Conservation (phyloP, 108 stramenopile species). For the Asterionellopsis glacialis region DNA sequence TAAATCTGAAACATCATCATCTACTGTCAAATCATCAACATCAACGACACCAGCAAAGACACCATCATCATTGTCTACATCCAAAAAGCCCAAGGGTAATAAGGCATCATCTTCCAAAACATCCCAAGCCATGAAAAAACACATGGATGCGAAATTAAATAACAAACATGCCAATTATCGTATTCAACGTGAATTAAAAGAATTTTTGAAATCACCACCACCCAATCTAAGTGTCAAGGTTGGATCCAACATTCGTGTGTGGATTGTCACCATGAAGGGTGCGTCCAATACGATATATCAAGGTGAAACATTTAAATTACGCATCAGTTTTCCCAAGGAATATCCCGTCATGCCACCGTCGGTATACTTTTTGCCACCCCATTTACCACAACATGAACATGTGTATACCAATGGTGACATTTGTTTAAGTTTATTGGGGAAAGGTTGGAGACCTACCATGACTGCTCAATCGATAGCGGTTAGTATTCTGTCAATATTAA, state of each 20-base stretch:
- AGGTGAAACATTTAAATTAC: slow-evolving; percentile 90
- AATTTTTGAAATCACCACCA: slow-evolving; percentile 78
- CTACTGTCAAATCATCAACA: too few relatives aligned
- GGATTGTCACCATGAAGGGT: slow-evolving; percentile 88
- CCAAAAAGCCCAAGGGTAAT: not conserved
- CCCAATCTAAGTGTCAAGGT: slow-evolving; percentile 81
- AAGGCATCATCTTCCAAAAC: not conserved
- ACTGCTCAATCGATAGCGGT: slow-evolving; percentile 90
- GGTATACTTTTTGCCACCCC: slow-evolving; percentile 85
- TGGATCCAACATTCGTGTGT: slow-evolving; percentile 85
- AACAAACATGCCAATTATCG: slow-evolving; percentile 76
- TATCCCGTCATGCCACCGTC: slow-evolving; percentile 92
- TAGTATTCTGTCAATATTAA: slow-evolving; percentile 88
- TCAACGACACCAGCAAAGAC: too few relatives aligned
- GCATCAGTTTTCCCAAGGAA: slow-evolving; percentile 77
- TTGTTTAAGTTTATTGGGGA: slow-evolving; percentile 89
- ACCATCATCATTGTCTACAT: too few relatives aligned
- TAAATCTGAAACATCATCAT: not conserved
- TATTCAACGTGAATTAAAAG: slow-evolving; percentile 84
- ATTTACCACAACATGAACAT: slow-evolving; percentile 80
- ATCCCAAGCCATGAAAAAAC: slow-evolving; percentile 48
- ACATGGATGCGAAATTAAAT: slow-evolving; percentile 45
- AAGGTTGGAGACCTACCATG: slow-evolving; percentile 96
- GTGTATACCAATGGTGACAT: slow-evolving; percentile 99
- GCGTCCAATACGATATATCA: slow-evolving; percentile 83